Conservation (phyloP, 2,329 filamentous ascomycete species). For the Pseudogymnoascus destructans region DNA sequence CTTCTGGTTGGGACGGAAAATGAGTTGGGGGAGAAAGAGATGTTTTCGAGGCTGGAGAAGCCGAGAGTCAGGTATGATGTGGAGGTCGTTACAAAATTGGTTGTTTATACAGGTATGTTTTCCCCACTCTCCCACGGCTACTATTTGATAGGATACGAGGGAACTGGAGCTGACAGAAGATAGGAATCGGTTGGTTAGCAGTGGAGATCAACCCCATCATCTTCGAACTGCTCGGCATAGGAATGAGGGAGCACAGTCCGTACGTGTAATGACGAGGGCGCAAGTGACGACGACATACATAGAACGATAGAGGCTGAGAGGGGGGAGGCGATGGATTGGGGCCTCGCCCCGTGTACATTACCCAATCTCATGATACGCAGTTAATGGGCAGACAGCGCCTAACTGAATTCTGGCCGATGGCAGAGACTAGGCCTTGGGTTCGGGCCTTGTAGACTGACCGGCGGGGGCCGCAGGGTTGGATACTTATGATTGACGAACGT, state of each 20-base stretch:
- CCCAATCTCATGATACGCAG: conserved; percentile 1
- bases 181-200: conserved; percentile 73
- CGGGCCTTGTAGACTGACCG: not conserved
- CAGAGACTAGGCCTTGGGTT: not conserved
- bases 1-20: conserved; percentile 35
- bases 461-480: not conserved
- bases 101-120: conserved; percentile 76
- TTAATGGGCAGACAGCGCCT: not conserved
- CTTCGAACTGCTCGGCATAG: conserved; percentile 31
- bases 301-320: not conserved
- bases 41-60: conserved; percentile 73
- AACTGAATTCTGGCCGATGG: not conserved
- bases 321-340: not conserved
- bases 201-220: conserved; percentile 34
- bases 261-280: not conserved
- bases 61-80: conserved; percentile 92
- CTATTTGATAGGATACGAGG: not conserved
- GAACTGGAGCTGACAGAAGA: not conserved
- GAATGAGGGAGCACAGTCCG: conserved; percentile 18
- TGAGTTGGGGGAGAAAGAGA: conserved; percentile 51
- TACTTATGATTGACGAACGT: not conserved
- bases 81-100: conserved; percentile 93
- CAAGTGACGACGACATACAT: not conserved
- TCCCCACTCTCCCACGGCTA: not conserved
- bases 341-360: not conserved